These are phyloP conservation scores for Zygosaccharomyces pseudorouxii DNA, from an alignment of 805 yeast species.

Conservation along the genomic window DNA sequence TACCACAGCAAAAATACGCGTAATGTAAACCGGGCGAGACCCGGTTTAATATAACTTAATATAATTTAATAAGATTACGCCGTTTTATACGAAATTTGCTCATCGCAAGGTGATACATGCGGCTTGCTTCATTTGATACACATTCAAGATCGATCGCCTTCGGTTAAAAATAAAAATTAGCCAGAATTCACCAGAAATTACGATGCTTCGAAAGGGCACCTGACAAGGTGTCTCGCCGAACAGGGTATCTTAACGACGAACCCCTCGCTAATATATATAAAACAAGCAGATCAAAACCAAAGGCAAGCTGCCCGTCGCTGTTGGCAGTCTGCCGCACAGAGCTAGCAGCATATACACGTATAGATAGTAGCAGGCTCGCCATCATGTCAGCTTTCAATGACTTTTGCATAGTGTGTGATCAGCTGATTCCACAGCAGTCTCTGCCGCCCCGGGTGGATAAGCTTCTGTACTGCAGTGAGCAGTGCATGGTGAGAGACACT, in stretches of 20 bases:
- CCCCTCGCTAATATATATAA: neutral
- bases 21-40: neutral
- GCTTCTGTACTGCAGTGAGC: slow-evolving; percentile 26
- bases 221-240: neutral
- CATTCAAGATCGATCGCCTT: neutral
- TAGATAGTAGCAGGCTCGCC: neutral
- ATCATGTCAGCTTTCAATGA: slow-evolving; percentile 42
- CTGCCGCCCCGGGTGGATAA: slow-evolving; percentile 9
- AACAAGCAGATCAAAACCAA: neutral
- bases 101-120: neutral
- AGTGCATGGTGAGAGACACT: slow-evolving; percentile 14
- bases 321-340: too few species aligned
- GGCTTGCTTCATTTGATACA: neutral
- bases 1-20: too few species aligned
- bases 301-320: too few species aligned
- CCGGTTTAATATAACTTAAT: neutral
- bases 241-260: neutral
- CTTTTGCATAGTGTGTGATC: slow-evolving; percentile 55
- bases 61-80: neutral
- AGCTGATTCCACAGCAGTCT: slow-evolving; percentile 21
- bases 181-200: neutral
- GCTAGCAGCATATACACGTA: too few species aligned
- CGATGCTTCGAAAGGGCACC: neutral
- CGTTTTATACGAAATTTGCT: neutral
- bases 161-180: neutral